Percentiles rank a stretch among this genome's conserved stretches.
Conservation (phyloP, 305 asterid species). For the Withania somnifera region DNA sequence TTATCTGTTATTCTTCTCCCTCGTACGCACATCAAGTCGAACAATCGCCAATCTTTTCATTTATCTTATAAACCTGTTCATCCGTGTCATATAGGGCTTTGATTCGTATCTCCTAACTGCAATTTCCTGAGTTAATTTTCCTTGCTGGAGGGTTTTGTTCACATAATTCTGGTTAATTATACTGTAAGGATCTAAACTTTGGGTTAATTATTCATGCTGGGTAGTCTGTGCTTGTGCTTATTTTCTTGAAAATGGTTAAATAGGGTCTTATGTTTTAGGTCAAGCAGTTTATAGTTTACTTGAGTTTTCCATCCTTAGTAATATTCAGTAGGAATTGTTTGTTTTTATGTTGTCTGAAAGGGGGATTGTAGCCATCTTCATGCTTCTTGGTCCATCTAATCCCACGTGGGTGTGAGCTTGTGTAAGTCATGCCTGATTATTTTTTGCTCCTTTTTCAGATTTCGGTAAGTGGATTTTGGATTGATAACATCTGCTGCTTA, state of each 20-base stretch:
- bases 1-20: neutral
- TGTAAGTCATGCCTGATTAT: neutral
- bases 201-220: neutral
- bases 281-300: neutral
- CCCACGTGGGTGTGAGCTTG: neutral
- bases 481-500: neutral
- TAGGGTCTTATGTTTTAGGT: neutral
- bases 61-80: neutral
- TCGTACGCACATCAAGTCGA: neutral
- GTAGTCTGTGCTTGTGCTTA: neutral
- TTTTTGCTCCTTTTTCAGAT: neutral
- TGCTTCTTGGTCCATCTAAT: neutral
- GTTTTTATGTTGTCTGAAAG: neutral
- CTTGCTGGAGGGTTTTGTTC: neutral
- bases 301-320: neutral
- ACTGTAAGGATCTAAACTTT: neutral
- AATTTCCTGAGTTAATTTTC: neutral
- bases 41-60: neutral
- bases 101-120: neutral
- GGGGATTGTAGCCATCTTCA: neutral
- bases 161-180: neutral
- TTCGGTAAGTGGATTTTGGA: neutral
- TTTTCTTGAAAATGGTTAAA: neutral
- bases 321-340: too few species aligned
- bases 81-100: too few species aligned